Conservation (phyloP, 2,329 filamentous ascomycete species). For the Trichoderma afroharzianum region DNA sequence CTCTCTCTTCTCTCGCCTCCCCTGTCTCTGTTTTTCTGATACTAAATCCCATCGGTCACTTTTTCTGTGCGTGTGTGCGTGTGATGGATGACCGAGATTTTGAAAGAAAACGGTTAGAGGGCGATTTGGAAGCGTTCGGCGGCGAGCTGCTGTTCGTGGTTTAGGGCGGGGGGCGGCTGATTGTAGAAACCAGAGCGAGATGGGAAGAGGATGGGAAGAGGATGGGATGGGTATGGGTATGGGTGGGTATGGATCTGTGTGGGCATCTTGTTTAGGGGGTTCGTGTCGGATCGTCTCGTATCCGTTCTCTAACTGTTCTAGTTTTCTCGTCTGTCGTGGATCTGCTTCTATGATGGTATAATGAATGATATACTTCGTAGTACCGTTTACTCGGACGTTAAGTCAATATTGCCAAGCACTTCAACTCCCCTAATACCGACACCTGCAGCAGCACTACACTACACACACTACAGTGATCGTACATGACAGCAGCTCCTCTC, state of each 20-base stretch:
- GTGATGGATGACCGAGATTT: neutral
- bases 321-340: neutral
- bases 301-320: neutral
- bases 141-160: neutral
- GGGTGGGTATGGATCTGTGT: neutral
- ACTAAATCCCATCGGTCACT: neutral
- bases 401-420: too few relatives aligned
- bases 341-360: neutral
- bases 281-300: neutral
- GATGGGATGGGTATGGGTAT: too few relatives aligned
- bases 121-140: neutral
- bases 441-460: too few relatives aligned
- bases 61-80: neutral
- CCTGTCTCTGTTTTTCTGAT: too few relatives aligned
- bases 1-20: neutral
- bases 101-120: conserved; percentile 5
- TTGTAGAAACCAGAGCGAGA: neutral
- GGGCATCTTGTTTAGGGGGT: neutral
- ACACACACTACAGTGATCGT: neutral
- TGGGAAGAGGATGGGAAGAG: neutral
- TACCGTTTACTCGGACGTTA: too few relatives aligned
- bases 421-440: too few relatives aligned
- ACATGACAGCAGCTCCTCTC: neutral
- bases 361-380: neutral
- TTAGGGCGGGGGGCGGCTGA: neutral